phyloP scores from a whole-genome alignment of 768 basidiomycete genomes.

The Agaricus blazei region DNA sequence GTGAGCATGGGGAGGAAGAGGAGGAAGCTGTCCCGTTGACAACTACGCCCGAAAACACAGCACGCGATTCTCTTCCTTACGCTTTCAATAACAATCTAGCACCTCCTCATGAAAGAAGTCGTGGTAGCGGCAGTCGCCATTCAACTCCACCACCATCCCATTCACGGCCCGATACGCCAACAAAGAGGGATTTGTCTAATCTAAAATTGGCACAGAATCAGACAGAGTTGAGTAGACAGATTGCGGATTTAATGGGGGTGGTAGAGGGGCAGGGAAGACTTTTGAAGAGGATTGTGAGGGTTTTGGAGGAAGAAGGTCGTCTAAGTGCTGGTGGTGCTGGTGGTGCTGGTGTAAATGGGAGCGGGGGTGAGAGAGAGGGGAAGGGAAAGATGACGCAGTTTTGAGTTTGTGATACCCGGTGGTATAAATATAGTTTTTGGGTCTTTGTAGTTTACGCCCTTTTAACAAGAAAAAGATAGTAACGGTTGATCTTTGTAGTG shows the following conservation, averaged over 20 bases:
- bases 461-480: too few species aligned
- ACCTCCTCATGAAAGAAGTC: too few species aligned
- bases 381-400: background rate
- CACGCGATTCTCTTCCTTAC: background rate
- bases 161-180: conserved; percentile 1
- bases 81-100: background rate
- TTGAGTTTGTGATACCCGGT: background rate
- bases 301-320: conserved; percentile 17
- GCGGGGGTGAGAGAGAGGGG: conserved; percentile 11
- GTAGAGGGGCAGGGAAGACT: conserved; percentile 59
- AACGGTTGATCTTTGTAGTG: too few species aligned
- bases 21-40: conserved; percentile 5
- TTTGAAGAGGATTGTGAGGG: conserved; percentile 32
- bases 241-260: conserved; percentile 46
- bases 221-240: conserved; percentile 60
- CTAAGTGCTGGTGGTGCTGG: background rate
- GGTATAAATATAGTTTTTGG: background rate
- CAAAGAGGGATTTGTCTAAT: conserved; percentile 43
- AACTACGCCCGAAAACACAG: conserved; percentile 9
- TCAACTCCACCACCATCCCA: conserved; percentile 8
- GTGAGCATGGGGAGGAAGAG: conserved; percentile 13
- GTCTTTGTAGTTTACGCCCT: too few species aligned
- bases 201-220: conserved; percentile 63
- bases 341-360: background rate
- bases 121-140: background rate